Evolutionary conservation across 106 monocot species (phyloP), one percentile per base, ranked within the genome.

Genomic region (Phalaenopsis equestris): DNA sequence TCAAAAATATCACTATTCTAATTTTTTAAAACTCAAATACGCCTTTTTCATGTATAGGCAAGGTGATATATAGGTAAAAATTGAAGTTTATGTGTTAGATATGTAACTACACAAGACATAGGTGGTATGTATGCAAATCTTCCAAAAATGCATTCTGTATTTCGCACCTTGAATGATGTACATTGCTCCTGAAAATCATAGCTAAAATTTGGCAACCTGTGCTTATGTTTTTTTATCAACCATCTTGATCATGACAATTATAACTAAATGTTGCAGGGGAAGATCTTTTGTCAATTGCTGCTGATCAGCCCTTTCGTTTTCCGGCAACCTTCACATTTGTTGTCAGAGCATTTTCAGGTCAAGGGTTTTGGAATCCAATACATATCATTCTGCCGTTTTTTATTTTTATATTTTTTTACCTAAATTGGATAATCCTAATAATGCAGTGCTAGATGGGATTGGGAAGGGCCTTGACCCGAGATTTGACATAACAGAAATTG

Each of bases 281-380:
- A 85, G 99, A 99, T 91, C 91, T 99, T 75, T 79, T 99, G 80
- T 82, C 99, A 80, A 99, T 99, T 86, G 93, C 99, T 83, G 83
- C 99, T 75, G 99, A 99, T 87, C 99, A 99, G 83, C 99, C 99
- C 70, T 99, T 99, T 73, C 92, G 99, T 23, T 99, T 99, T 85
- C 99, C 99, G 39, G 99, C 99, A 19, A 99, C 99, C 76, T 99
- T 99, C 83, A 99, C 99, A 72, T 99, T 99, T 91, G 99, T 99
- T 83, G 99, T 99, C 36, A 91, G 99, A 82, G 95, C 99, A 83
- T 99, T 99, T 91, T 95, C 99, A 86, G 99, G 99, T 99, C 43
- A 72, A 39, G 39, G 16, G 80, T 84, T 24, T 41, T 75, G 77
- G 10, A 68, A 45, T 42, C 55, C 8, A 10, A 49, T 49, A 65